phyloP scores from a whole-genome alignment of 495 filamentous ascomycete species.

The Xylona heveae region DNA sequence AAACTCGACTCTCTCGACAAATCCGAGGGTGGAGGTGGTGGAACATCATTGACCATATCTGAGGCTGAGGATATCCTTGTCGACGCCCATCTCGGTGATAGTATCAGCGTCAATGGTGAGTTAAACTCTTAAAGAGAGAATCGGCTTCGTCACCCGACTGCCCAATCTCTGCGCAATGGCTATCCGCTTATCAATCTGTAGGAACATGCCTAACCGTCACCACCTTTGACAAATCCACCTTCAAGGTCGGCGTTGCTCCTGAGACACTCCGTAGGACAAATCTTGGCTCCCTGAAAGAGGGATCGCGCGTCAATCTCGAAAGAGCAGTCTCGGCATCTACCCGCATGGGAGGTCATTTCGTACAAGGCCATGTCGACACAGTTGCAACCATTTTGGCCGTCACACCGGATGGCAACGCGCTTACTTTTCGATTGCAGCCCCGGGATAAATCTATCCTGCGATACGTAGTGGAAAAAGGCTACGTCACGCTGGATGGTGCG shows the following conservation, averaged over 20 bases:
- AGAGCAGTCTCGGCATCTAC: slow-evolving; percentile 72
- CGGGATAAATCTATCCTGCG: slow-evolving; percentile 40
- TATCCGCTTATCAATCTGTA: slow-evolving; percentile 8
- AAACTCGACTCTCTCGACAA: slow-evolving; percentile 60
- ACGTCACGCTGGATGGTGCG: slow-evolving; percentile 86
- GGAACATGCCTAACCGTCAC: slow-evolving; percentile 84
- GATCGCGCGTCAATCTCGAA: slow-evolving; percentile 60
- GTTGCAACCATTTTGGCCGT: slow-evolving; percentile 47
- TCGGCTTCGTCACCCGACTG: no score
- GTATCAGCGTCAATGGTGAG: slow-evolving; percentile 74
- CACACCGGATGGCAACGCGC: slow-evolving; percentile 63
- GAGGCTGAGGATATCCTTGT: slow-evolving; percentile 49
- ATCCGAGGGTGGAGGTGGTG: slow-evolving; percentile 41
- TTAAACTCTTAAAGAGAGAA: slow-evolving; percentile 7
- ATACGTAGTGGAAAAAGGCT: slow-evolving; percentile 94
- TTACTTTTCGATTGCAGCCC: slow-evolving; percentile 68
- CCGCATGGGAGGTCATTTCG: slow-evolving; percentile 75
- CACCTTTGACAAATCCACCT: slow-evolving; percentile 39
- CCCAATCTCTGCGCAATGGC: no score
- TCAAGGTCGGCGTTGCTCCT: slow-evolving; percentile 89
- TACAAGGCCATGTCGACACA: slow-evolving; percentile 91
- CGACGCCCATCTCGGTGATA: slow-evolving; percentile 76
- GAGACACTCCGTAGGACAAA: slow-evolving; percentile 95
- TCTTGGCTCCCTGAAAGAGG: slow-evolving; percentile 42
- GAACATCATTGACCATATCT: slow-evolving; percentile 78